phyloP scores from a whole-genome alignment of 2,329 filamentous ascomycete species.

The Fusarium cicatricum region DNA sequence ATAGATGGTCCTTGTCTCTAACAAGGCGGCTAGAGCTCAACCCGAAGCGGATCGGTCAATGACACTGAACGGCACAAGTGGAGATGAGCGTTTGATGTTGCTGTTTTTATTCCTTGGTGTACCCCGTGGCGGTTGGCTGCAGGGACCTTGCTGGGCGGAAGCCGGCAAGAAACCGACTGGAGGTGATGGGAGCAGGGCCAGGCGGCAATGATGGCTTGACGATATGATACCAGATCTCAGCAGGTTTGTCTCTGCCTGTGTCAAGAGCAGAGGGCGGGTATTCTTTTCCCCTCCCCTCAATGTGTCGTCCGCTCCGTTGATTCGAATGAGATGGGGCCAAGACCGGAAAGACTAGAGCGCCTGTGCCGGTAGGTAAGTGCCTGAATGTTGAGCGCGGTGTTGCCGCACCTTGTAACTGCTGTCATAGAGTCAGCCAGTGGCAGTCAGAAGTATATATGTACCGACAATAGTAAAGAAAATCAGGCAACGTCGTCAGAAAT shows the following conservation, averaged over 20 bases:
- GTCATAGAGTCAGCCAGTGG: slow-evolving; percentile 23
- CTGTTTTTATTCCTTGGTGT: slow-evolving; percentile 20
- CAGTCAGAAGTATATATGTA: slow-evolving; percentile 14
- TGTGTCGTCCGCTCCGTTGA: slow-evolving; percentile 2
- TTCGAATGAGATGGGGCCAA: background rate
- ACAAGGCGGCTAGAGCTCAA: slow-evolving; percentile 31
- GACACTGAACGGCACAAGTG: slow-evolving; percentile 18
- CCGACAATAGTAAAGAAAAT: slow-evolving; percentile 5
- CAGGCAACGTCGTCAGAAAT: background rate
- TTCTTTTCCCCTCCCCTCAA: slow-evolving; percentile 14
- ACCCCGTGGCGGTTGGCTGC: slow-evolving; percentile 33
- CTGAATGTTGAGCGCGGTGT: slow-evolving; percentile 30
- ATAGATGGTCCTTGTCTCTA: slow-evolving; percentile 17
- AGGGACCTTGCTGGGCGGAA: slow-evolving; percentile 34
- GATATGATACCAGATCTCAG: slow-evolving; percentile 30
- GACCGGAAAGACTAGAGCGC: slow-evolving; percentile 21
- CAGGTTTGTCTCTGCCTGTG: slow-evolving; percentile 18
- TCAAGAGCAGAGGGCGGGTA: slow-evolving; percentile 9
- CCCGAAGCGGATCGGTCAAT: slow-evolving; percentile 19
- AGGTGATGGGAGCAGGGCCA: slow-evolving; percentile 12
- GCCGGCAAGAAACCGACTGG: slow-evolving; percentile 29
- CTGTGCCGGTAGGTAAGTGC: slow-evolving; percentile 32
- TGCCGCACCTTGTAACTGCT: slow-evolving; percentile 25
- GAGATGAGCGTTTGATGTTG: slow-evolving; percentile 16
- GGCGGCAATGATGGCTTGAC: slow-evolving; percentile 27